Base-by-base conservation (phyloP, 495 filamentous ascomycete species). In the Daldinia grandis region DNA sequence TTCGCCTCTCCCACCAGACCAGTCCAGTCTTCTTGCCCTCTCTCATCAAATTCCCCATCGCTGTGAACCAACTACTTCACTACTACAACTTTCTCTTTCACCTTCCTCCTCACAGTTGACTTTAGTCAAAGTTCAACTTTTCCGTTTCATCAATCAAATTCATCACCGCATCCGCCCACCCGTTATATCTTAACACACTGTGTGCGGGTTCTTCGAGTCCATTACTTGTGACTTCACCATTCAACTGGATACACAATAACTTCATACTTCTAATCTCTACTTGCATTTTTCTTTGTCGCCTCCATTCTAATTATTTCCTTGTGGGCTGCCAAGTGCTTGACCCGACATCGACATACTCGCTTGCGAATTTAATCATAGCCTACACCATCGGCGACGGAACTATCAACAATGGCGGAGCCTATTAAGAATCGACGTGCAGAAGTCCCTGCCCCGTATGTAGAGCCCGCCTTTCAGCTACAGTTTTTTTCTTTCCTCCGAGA, bases 341-440 rank as follows among this genome's bases (percentile, higher is more conserved):
- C 58, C 58, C 62, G 28, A 62, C 12, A 62, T 62, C 35, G 21
- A 66, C 65, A 30, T 49, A 14, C n/a, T 33, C 38, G 14, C 30
- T 57, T 28, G n/a, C 56, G 30, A 68, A 64, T 55, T 55, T 33
- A 51, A 62, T 58, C 65, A 55, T 35, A 54, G 14, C 35, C 38
- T 12, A 14, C 37, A 62, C 4, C 31, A 31, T 40, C 21, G 31
- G 61, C 61, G 62, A 69, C 70, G 9, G 33, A 63, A 65, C 14
- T 21, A 70, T 72, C 59, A 69, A 64, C 73, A 66, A 77, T 77
- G 75, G 75, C 75, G 49, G 75, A 77, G 66, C 75, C 76, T 49
- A 78, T 76, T 58, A 74, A 78, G 71, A 76, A 78, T 60, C 74
- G 76, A 47, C 73, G 75, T 59, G 71, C 66, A 50, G 75, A 75